These are phyloP conservation scores for Boletus edulis DNA, from an alignment of 768 basidiomycete species.

Conservation along the genomic window DNA sequence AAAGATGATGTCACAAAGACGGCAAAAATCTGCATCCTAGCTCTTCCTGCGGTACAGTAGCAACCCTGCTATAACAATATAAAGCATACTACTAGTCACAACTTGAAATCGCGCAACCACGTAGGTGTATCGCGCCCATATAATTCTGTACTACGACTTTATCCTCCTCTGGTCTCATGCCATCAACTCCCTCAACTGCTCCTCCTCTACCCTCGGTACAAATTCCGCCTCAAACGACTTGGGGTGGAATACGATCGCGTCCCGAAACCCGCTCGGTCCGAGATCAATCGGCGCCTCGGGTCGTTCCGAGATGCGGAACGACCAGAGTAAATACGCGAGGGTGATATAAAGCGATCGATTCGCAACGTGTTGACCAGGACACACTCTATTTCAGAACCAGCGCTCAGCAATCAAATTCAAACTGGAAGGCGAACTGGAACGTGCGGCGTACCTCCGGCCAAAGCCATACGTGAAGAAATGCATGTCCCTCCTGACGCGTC, in stretches of 20 bases:
- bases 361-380: slow-evolving; percentile 53
- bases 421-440: too few species aligned
- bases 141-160: too few species aligned
- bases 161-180: background rate
- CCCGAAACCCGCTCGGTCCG: slow-evolving; percentile 44
- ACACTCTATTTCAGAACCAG: slow-evolving; percentile 38
- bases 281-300: slow-evolving; percentile 52
- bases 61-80: too few species aligned
- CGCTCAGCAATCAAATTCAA: too few species aligned
- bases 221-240: slow-evolving; percentile 56
- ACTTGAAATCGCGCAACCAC: background rate
- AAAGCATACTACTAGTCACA: too few species aligned
- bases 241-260: slow-evolving; percentile 55
- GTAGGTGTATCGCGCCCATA: background rate
- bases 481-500: background rate
- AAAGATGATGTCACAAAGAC: too few species aligned
- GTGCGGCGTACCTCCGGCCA: background rate
- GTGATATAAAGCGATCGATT: slow-evolving; percentile 55
- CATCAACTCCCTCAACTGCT: slow-evolving; percentile 14
- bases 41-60: too few species aligned
- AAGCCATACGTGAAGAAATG: slow-evolving; percentile 2
- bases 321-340: slow-evolving; percentile 59
- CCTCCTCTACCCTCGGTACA: slow-evolving; percentile 39
- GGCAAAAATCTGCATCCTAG: too few species aligned
- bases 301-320: slow-evolving; percentile 52